Percentiles rank a stretch among this genome's conserved stretches.
Evolutionary conservation across 2,329 filamentous ascomycete genomes (phyloP).

Genomic region (Trichoderma sp.): DNA sequence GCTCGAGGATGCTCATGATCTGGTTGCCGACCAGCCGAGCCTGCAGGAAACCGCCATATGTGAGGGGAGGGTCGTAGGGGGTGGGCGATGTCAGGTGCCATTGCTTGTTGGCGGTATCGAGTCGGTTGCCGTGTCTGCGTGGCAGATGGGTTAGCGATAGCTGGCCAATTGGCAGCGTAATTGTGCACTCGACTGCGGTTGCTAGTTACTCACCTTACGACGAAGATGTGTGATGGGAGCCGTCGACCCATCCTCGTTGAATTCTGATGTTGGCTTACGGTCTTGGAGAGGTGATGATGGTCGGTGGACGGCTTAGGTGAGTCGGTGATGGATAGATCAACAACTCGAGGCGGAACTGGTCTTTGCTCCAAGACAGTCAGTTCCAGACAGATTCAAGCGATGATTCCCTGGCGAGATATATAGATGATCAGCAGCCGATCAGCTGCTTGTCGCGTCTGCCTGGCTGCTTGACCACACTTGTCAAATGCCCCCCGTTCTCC

Average conservation of each 20-base stretch:
- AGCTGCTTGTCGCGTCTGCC: slow-evolving; percentile 10
- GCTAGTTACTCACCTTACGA: slow-evolving; percentile 44
- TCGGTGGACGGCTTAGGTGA: neutral
- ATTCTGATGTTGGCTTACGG: neutral
- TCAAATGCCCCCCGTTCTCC: slow-evolving; percentile 2
- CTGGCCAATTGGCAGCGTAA: neutral
- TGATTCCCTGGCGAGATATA: slow-evolving; percentile 12
- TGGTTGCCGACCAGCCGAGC: slow-evolving; percentile 77
- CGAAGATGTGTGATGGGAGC: slow-evolving; percentile 48
- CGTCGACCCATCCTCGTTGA: slow-evolving; percentile 39
- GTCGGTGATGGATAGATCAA: neutral
- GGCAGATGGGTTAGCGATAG: slow-evolving; percentile 3
- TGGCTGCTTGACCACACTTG: neutral
- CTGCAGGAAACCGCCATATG: slow-evolving; percentile 92
- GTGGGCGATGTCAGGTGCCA: slow-evolving; percentile 94
- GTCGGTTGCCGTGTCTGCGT: slow-evolving; percentile 82
- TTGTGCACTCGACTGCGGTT: neutral
- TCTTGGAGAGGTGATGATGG: neutral
- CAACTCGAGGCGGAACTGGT: neutral
- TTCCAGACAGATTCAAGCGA: neutral
- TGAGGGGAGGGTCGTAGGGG: slow-evolving; percentile 93
- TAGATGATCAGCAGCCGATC: neutral
- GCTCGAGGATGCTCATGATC: slow-evolving; percentile 72
- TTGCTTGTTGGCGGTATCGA: slow-evolving; percentile 91
- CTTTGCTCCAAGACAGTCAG: neutral